These are phyloP conservation scores for Penicillium brasilianum DNA, from an alignment of 2,329 filamentous ascomycete genomes.

Conservation along the genomic window DNA sequence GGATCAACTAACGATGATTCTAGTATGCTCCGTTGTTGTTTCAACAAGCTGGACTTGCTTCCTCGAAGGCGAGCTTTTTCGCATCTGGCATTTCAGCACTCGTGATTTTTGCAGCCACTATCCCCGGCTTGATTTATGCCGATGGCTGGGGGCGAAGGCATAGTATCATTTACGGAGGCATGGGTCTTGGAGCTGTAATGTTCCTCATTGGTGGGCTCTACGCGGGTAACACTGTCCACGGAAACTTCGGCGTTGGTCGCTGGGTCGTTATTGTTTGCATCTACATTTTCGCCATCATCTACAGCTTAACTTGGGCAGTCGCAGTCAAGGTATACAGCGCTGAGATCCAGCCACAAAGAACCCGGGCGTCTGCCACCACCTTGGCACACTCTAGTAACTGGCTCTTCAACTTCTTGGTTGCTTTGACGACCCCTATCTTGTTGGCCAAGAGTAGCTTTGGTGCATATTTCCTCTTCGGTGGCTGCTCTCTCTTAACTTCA, in stretches of 20 bases:
- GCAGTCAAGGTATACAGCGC: constrained; percentile 61
- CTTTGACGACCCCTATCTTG: constrained; percentile 51
- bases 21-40: constrained; percentile 67
- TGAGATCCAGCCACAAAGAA: constrained; percentile 63
- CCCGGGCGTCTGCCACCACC: constrained; percentile 60
- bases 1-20: background rate
- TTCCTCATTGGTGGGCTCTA: constrained; percentile 34
- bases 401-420: constrained; percentile 52
- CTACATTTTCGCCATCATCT: constrained; percentile 32
- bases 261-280: constrained; percentile 38
- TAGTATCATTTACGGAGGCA: constrained; percentile 60
- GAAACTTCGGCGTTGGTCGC: constrained; percentile 32
- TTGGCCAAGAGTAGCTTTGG: constrained; percentile 51
- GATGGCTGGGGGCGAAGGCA: constrained; percentile 64
- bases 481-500: constrained; percentile 47
- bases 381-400: constrained; percentile 61
- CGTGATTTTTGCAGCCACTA: constrained; percentile 62
- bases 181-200: constrained; percentile 48
- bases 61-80: constrained; percentile 61
- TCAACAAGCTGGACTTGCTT: constrained; percentile 62
- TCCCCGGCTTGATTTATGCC: constrained; percentile 61
- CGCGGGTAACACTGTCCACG: constrained; percentile 38
- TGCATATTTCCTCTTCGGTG: constrained; percentile 55
- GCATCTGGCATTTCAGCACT: constrained; percentile 66
- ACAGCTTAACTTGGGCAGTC: constrained; percentile 57